These are phyloP conservation scores for Pneumocystis jirovecii DNA, from an alignment of 1,139 yeast species.

Conservation along the genomic window DNA sequence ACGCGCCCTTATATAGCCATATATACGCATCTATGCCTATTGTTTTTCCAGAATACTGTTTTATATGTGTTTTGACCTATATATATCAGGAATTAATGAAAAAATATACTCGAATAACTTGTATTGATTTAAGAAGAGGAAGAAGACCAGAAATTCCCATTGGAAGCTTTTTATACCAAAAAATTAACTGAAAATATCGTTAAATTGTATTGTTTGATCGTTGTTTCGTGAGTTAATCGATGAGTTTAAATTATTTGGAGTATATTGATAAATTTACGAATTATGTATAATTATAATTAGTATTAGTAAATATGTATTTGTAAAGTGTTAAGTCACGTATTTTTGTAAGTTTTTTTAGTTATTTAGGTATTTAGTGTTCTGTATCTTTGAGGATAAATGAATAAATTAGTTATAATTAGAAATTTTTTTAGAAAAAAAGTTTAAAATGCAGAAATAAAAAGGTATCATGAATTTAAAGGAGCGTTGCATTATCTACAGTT, in stretches of 20 bases:
- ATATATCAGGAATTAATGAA: conserved; percentile 26
- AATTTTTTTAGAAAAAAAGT: not conserved
- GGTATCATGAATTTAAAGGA: not conserved
- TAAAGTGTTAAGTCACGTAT: no score
- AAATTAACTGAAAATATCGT: not conserved
- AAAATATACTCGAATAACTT: conserved; percentile 8
- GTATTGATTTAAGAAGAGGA: conserved; percentile 16
- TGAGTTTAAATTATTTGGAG: no score
- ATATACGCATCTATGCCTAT: conserved; percentile 91
- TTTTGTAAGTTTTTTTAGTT: no score
- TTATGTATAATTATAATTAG: no score
- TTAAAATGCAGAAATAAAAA: not conserved
- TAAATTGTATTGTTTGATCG: not conserved
- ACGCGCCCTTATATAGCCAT: conserved; percentile 83
- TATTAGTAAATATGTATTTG: no score
- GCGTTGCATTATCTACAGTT: not conserved
- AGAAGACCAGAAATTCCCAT: conserved; percentile 15
- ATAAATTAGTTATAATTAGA: not conserved
- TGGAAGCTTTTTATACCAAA: not conserved
- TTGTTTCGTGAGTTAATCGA: not conserved
- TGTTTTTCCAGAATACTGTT: conserved; percentile 53
- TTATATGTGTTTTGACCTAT: conserved; percentile 44
- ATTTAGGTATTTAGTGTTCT: no score
- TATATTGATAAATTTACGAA: no score
- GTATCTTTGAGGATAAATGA: no score